Conservation (phyloP, 257 asterid species). For the Solanum tacnaense region DNA sequence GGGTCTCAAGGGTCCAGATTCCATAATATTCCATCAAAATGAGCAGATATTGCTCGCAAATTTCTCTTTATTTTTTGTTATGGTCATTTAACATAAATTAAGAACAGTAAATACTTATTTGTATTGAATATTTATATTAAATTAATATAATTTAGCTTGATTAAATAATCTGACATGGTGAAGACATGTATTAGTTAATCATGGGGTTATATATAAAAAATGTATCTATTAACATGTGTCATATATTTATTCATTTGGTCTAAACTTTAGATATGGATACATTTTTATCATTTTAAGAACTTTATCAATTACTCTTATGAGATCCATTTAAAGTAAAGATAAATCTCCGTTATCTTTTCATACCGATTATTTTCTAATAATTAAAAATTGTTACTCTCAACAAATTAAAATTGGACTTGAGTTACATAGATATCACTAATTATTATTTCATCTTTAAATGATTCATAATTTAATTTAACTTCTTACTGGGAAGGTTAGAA, state of each 20-base stretch:
- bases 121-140: background rate
- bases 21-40: background rate
- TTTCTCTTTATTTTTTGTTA: no score
- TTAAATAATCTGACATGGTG: background rate
- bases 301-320: background rate
- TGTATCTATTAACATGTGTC: background rate
- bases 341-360: background rate
- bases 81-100: background rate
- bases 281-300: background rate
- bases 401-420: background rate
- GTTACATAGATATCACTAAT: no score
- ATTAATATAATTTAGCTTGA: background rate
- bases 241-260: background rate
- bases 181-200: background rate
- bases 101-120: background rate
- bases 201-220: background rate
- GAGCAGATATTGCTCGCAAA: background rate
- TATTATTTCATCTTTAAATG: background rate
- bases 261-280: background rate
- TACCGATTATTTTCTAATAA: background rate
- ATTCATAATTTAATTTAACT: background rate
- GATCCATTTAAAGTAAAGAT: background rate
- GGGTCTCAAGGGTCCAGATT: background rate
- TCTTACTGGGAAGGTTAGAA: background rate
- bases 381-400: background rate